A percentile compares a stretch with the other conserved stretches of the same genome.
These are phyloP conservation scores for Fusarium camptoceras DNA, from an alignment of 2,329 filamentous ascomycete species.

Conservation along the genomic window DNA sequence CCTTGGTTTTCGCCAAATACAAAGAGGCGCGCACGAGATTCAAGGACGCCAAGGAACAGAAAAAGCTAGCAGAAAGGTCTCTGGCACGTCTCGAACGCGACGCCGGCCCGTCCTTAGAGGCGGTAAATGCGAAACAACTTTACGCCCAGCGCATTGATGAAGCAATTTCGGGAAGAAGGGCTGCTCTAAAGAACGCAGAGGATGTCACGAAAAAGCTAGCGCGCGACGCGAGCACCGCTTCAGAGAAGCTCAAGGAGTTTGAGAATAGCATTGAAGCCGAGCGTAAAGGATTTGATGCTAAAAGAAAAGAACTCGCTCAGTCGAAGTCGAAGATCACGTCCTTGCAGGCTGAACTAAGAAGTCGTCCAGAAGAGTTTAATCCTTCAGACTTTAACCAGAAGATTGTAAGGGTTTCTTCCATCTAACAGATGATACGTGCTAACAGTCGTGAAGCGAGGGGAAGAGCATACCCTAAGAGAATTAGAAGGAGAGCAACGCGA, in stretches of 20 bases:
- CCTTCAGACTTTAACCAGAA: conserved; percentile 76
- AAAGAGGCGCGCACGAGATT: conserved; percentile 63
- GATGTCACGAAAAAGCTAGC: conserved; percentile 59
- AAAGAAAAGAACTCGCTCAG: conserved; percentile 63
- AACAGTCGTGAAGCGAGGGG: conserved; percentile 62
- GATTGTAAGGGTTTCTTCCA: conserved; percentile 66
- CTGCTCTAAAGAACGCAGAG: conserved; percentile 66
- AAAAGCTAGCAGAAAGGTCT: conserved; percentile 66
- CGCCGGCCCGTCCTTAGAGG: conserved; percentile 74
- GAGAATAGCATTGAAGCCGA: conserved; percentile 62
- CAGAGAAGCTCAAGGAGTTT: conserved; percentile 58
- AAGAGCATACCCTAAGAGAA: conserved; percentile 68
- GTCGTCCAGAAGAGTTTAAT: conserved; percentile 75
- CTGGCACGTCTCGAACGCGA: conserved; percentile 69
- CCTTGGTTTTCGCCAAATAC: conserved; percentile 75
- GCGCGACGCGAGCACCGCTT: conserved; percentile 51
- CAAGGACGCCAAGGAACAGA: conserved; percentile 65
- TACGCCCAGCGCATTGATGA: conserved; percentile 71
- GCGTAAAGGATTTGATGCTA: conserved; percentile 60
- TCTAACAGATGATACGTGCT: conserved; percentile 14
- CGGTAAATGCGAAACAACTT: conserved; percentile 74
- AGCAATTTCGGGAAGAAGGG: conserved; percentile 66
- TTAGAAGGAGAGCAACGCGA: conserved; percentile 58
- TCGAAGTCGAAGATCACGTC: conserved; percentile 69
- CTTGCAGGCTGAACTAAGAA: conserved; percentile 72